phyloP scores from a whole-genome alignment of 2,329 filamentous ascomycete genomes.

The Calonectria pseudoreteaudii region DNA sequence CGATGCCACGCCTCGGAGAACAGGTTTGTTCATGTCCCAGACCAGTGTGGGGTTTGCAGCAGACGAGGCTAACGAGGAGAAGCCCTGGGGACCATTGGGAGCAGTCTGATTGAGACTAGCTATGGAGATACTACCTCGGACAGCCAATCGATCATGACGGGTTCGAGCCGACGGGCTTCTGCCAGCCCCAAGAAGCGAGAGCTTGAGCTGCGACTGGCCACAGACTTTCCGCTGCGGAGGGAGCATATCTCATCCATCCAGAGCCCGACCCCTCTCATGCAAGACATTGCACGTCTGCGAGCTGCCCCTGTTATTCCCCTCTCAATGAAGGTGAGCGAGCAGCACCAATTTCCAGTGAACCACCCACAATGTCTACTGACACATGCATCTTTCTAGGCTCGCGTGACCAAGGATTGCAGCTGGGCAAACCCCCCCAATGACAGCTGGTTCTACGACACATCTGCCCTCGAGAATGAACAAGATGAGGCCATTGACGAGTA shows the following conservation, averaged over 20 bases:
- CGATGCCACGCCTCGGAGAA: background rate
- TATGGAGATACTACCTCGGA: background rate
- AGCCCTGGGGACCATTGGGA: background rate
- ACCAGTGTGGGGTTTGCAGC: background rate
- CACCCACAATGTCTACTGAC: background rate
- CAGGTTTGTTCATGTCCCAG: background rate
- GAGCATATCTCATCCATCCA: background rate
- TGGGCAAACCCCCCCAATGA: slow-evolving; percentile 17
- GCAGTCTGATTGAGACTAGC: background rate
- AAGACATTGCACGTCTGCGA: background rate
- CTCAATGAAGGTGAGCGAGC: background rate
- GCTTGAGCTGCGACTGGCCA: slow-evolving; percentile 1
- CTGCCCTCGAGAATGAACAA: background rate
- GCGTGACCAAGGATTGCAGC: slow-evolving; percentile 2
- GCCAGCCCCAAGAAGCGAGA: background rate
- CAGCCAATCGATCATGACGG: background rate
- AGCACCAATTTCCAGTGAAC: too few species aligned
- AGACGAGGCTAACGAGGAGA: background rate
- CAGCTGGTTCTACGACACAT: slow-evolving; percentile 17
- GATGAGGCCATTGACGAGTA: slow-evolving; percentile 9
- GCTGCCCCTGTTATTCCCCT: background rate
- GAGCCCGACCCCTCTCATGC: background rate
- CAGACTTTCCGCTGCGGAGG: background rate
- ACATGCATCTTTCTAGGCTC: background rate
- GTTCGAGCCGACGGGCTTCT: background rate